Evolutionary conservation across 2,329 filamentous ascomycete genomes (phyloP).

Genomic region (Diaporthe citriasiana): DNA sequence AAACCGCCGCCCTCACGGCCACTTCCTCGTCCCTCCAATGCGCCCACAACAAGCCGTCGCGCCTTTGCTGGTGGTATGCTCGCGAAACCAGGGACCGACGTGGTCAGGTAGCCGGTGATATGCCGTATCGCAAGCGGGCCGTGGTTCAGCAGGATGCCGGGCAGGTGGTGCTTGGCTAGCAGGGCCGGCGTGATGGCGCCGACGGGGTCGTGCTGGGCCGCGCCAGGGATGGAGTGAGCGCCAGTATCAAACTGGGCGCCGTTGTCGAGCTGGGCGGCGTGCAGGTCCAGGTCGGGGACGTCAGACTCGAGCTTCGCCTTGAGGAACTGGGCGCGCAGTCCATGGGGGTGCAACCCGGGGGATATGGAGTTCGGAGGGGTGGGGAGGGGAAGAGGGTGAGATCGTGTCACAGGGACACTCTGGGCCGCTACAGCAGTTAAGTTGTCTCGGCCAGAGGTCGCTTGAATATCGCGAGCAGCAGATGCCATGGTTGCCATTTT

Average conservation of each 20-base stretch:
- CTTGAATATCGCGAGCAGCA: slow-evolving; percentile 77
- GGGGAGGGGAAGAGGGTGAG: slow-evolving; percentile 81
- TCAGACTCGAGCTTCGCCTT: slow-evolving; percentile 73
- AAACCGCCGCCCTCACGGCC: slow-evolving; percentile 71
- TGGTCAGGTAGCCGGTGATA: slow-evolving; percentile 94
- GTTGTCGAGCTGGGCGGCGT: slow-evolving; percentile 71
- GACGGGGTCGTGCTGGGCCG: slow-evolving; percentile 75
- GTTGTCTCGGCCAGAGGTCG: slow-evolving; percentile 76
- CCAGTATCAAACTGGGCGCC: slow-evolving; percentile 48
- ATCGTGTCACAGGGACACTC: slow-evolving; percentile 73
- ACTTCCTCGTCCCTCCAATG: slow-evolving; percentile 82
- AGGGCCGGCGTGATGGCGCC: slow-evolving; percentile 88
- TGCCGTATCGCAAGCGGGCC: slow-evolving; percentile 94
- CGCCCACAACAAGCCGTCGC: slow-evolving; percentile 90
- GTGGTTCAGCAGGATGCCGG: slow-evolving; percentile 89
- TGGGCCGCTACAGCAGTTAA: slow-evolving; percentile 80
- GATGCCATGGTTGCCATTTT: slow-evolving; percentile 76
- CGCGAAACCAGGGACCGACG: slow-evolving; percentile 92
- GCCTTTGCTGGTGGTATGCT: slow-evolving; percentile 91
- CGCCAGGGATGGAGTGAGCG: slow-evolving; percentile 53
- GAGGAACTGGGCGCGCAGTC: slow-evolving; percentile 77
- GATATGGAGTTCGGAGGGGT: slow-evolving; percentile 98
- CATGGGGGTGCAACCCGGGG: slow-evolving; percentile 85
- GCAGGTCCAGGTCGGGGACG: slow-evolving; percentile 90
- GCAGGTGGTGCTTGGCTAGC: slow-evolving; percentile 90